Percentiles rank a stretch among this genome's conserved stretches.
These are phyloP conservation scores for Microcyclospora pomicola DNA, from an alignment of 2,329 filamentous ascomycete genomes.

Conservation along the genomic window DNA sequence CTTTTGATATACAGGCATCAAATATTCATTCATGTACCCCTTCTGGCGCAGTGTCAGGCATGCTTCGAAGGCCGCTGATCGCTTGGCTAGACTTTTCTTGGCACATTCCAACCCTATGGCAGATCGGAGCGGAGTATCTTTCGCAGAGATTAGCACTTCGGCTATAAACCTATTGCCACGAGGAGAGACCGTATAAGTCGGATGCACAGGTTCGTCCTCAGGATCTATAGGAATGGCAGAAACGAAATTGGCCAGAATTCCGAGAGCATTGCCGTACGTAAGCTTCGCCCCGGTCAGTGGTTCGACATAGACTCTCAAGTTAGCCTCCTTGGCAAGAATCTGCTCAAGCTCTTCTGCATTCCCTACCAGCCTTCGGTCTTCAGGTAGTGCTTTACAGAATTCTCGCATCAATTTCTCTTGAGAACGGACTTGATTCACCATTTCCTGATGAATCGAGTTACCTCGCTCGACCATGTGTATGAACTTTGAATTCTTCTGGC, in stretches of 20 bases:
- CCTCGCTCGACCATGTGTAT: conserved; percentile 67
- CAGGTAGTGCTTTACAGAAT: conserved; percentile 63
- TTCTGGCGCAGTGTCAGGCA: conserved; percentile 56
- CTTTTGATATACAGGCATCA: conserved; percentile 61
- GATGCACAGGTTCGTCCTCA: conserved; percentile 33
- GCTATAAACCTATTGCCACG: conserved; percentile 51
- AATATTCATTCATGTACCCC: conserved; percentile 55
- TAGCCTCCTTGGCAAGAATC: conserved; percentile 39
- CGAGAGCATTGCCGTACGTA: conserved; percentile 61
- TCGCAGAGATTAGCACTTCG: conserved; percentile 64
- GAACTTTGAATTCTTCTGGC: conserved; percentile 64
- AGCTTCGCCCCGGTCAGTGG: conserved; percentile 59
- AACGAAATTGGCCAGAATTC: conserved; percentile 59
- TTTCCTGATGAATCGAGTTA: conserved; percentile 47
- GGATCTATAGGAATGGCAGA: conserved; percentile 47
- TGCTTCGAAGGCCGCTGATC: conserved; percentile 74
- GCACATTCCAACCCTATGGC: conserved; percentile 48
- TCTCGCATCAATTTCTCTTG: conserved; percentile 50
- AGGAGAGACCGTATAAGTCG: conserved; percentile 47
- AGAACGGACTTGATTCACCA: conserved; percentile 45
- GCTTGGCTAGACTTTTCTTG: conserved; percentile 68
- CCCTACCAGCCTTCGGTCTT: conserved; percentile 55
- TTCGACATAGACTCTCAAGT: conserved; percentile 42
- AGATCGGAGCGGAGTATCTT: conserved; percentile 52
- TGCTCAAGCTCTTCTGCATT: conserved; percentile 44